Evolutionary conservation across 306 rosid genomes (phyloP), one percentile per base, ranked within the genome.

Genomic region (Corylus heterophylla): DNA sequence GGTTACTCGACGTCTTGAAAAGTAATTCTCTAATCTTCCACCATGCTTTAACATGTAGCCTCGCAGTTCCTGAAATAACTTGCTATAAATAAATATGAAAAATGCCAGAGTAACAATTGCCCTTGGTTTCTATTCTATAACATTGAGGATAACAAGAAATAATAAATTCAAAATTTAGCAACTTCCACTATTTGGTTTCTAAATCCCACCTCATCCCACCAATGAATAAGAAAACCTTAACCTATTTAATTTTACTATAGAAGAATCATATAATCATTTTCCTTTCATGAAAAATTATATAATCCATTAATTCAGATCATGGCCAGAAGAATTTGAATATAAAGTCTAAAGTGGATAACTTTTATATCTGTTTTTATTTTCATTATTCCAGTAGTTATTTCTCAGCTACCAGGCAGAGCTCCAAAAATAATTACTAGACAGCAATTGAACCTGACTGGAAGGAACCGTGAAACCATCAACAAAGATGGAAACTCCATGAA

Each of bases 401-500:
- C 64, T 50, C 29, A 74, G 56, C 54, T 68, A 78, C 63, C 58
- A 54, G 61, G 52, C 12, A 79, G 69, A 31, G 67, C 47, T 54
- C 49, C 66, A 52, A 56, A 62, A 13, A 75, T 68, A 71, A 77
- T 25, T 4, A 14, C 14, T 61, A 37, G 73, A 58, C 55, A n/a
- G 13, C 47, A 74, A 25, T 75, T 14, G 48, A 75, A 92, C 98
- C 97, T 89, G 97, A 70, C 84, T 89, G 62, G 97, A 88, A 75
- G 98, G 98, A 82, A 89, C 82, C 4, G 98, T 94, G 86, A 91
- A 92, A 80, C 98, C 98, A 73, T 92, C 98, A 35, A 89, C 97
- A 78, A 94, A 94, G 68, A 91, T 91, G 69, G 97, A 91, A 80
- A 94, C 91, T 54, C 96, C 97, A 2, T 70, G 76, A 81, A 94